A percentile compares a stretch with the other conserved stretches of the same genome.
Conservation (phyloP, 1,284 basidiomycete genomes). For the Stereum hirsutum region DNA sequence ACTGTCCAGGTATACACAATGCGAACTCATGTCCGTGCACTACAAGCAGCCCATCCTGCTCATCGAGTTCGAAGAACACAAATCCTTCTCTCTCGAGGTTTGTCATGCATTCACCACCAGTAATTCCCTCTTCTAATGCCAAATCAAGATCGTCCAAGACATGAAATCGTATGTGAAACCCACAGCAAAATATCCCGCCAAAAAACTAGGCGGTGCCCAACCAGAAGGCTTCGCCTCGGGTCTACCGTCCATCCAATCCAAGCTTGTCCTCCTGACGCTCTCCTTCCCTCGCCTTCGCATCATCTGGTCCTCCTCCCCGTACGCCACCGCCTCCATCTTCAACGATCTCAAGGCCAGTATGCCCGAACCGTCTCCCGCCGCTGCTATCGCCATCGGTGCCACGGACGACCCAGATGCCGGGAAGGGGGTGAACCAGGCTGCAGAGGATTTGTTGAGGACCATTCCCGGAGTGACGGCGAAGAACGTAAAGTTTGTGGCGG, state of each 20-base stretch:
- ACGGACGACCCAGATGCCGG: conserved; percentile 65
- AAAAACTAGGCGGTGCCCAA: conserved; percentile 34
- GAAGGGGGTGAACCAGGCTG: conserved; percentile 39
- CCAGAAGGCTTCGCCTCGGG: conserved; percentile 32
- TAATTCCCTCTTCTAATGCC: too few species aligned
- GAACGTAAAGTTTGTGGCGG: conserved; percentile 84
- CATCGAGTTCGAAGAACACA: conserved; percentile 99
- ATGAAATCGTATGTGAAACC: conserved; percentile 55
- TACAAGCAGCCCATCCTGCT: conserved; percentile 92
- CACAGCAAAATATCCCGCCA: conserved; percentile 41
- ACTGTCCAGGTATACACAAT: conserved; percentile 79
- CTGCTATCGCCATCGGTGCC: conserved; percentile 73
- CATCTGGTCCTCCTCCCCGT: conserved; percentile 96
- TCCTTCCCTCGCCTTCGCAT: conserved; percentile 88
- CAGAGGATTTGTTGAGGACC: conserved; percentile 67
- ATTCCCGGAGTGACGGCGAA: conserved; percentile 79
- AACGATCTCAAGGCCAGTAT: conserved; percentile 84
- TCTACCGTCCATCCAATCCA: conserved; percentile 65
- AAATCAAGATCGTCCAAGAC: conserved; percentile 26
- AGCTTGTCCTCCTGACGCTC: conserved; percentile 84
- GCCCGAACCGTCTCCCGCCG: conserved; percentile 73
- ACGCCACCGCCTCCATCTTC: conserved; percentile 89
- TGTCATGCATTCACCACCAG: conserved; percentile 12
- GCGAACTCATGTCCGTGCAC: conserved; percentile 93
- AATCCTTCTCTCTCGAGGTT: conserved; percentile 86